Evolutionary conservation across 495 filamentous ascomycete species (phyloP).

Genomic region (Xylaria cubensis): DNA sequence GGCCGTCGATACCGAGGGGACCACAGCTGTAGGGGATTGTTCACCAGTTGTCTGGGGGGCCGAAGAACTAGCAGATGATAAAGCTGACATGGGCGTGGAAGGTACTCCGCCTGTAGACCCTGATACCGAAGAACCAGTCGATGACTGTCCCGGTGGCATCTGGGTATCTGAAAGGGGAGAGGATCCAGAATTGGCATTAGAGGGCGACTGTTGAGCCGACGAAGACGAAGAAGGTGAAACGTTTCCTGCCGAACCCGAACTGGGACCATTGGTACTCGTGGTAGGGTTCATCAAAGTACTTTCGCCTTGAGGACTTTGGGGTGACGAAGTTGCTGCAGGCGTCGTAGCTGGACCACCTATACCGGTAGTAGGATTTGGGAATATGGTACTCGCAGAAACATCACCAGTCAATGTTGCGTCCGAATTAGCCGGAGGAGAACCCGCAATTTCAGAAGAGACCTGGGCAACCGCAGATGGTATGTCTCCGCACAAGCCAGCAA

Average conservation of each 20-base stretch:
- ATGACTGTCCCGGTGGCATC: not conserved
- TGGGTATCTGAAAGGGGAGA: conserved; percentile 7
- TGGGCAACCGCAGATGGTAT: conserved; percentile 24
- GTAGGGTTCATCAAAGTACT: conserved; percentile 6
- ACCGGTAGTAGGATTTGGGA: not conserved
- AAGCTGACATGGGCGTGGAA: not conserved
- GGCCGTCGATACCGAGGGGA: conserved; percentile 19
- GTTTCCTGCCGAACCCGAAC: not conserved
- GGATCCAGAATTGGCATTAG: not conserved
- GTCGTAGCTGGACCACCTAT: not conserved
- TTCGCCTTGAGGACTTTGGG: not conserved
- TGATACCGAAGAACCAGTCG: not conserved
- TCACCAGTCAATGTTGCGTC: conserved; percentile 22
- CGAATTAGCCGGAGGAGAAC: conserved; percentile 16
- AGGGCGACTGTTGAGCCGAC: not conserved
- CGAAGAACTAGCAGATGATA: not conserved
- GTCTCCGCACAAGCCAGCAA: conserved; percentile 30
- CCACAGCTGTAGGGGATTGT: not conserved
- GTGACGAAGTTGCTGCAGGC: not conserved
- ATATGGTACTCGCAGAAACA: conserved; percentile 10
- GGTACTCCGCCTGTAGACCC: not conserved
- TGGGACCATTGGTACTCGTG: not conserved
- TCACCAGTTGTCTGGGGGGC: not conserved
- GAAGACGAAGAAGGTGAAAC: not conserved
- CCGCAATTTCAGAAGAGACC: conserved; percentile 24